phyloP scores from a whole-genome alignment of 495 filamentous ascomycete genomes.

The Penicillium paxilli region DNA sequence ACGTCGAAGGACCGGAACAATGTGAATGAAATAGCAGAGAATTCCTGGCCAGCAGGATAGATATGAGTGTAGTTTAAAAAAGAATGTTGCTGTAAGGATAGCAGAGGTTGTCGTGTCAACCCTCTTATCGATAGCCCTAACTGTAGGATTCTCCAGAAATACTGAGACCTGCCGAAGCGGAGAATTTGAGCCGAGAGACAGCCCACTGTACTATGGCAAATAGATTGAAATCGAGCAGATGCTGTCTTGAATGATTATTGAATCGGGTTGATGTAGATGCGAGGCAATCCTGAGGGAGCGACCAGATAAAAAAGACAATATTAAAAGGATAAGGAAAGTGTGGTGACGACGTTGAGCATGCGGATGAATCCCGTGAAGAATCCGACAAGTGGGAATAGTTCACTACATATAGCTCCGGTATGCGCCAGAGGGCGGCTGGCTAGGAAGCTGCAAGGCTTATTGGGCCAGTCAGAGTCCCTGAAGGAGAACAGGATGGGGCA shows the following conservation, averaged over 20 bases:
- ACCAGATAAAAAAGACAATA: constrained; percentile 1
- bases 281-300: constrained; percentile 1
- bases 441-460: constrained; percentile 21
- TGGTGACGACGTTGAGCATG: constrained; percentile 35
- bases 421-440: constrained; percentile 24
- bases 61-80: constrained; percentile 16
- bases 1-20: background rate
- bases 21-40: background rate
- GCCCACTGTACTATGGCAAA: constrained; percentile 19
- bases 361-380: constrained; percentile 42
- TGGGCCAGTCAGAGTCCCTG: constrained; percentile 18
- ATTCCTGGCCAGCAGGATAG: constrained; percentile 31
- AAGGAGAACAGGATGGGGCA: constrained; percentile 3
- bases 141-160: constrained; percentile 14
- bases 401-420: constrained; percentile 36
- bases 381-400: constrained; percentile 24
- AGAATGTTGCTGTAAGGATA: constrained; percentile 46
- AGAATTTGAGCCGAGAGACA: constrained; percentile 25
- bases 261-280: constrained; percentile 2
- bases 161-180: constrained; percentile 33
- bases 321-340: constrained; percentile 19
- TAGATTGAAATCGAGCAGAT: constrained; percentile 16
- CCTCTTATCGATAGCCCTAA: constrained; percentile 39
- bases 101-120: constrained; percentile 51
- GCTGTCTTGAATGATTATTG: constrained; percentile 5